Evolutionary conservation across 306 rosid species (phyloP).

Genomic region (Gastrolobium bilobum): DNA sequence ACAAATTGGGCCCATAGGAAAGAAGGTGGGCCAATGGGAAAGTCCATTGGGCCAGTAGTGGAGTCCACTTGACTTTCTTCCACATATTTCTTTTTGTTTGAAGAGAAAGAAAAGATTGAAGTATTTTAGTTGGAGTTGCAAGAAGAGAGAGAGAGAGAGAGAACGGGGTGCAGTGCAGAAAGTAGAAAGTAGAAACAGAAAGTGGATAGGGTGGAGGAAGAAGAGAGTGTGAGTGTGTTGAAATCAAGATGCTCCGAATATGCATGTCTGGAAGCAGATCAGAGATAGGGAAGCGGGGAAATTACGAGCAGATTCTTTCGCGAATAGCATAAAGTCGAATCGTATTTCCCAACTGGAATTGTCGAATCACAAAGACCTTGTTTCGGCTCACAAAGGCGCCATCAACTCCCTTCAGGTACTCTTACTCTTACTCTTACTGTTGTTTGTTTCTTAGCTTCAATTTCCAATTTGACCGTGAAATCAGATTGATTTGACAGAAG

Average conservation of each 20-base stretch:
- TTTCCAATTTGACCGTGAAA: conserved; percentile 52
- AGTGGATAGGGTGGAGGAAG: not conserved
- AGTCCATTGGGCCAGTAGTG: not conserved
- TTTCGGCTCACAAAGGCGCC: conserved; percentile 85
- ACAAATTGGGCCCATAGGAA: not conserved
- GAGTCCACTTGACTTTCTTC: not conserved
- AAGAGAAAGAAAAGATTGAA: no score
- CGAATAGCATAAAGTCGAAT: conserved; percentile 74
- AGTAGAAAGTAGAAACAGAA: not conserved
- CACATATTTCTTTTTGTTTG: not conserved
- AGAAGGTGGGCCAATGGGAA: not conserved
- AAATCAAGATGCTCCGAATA: conserved; percentile 79
- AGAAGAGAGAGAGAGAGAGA: not conserved
- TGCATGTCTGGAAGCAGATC: conserved; percentile 95
- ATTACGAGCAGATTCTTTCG: conserved; percentile 66
- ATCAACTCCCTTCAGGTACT: conserved; percentile 88
- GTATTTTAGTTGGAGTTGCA: no score
- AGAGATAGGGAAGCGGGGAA: conserved; percentile 89
- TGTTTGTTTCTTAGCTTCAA: not conserved
- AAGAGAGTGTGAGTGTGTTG: conserved; percentile 16
- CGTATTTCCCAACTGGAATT: conserved; percentile 68
- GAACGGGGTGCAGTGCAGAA: no score
- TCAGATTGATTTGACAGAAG: conserved; percentile 91
- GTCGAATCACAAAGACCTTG: conserved; percentile 77
- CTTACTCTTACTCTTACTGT: not conserved